These are phyloP conservation scores for Colletotrichum costaricense DNA, from an alignment of 2,329 filamentous ascomycete genomes.

Conservation along the genomic window DNA sequence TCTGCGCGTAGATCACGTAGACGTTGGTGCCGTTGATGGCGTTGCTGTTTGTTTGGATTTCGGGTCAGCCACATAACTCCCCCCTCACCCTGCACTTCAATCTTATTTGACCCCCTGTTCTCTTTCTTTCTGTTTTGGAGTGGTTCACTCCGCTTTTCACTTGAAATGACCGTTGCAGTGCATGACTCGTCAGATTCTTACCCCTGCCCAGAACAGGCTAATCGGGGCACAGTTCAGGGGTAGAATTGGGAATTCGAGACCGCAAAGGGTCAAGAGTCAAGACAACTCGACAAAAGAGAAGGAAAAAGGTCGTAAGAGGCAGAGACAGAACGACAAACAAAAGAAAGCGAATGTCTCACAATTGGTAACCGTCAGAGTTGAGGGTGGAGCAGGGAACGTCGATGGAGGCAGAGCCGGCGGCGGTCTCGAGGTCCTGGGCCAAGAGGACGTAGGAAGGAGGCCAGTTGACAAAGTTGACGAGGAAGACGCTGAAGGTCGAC, in stretches of 20 bases:
- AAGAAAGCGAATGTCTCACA: slow-evolving; percentile 35
- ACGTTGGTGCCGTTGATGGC: slow-evolving; percentile 58
- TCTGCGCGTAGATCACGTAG: slow-evolving; percentile 56
- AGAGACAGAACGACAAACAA: slow-evolving; percentile 34
- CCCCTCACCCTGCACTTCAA: background rate
- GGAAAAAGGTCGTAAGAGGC: background rate
- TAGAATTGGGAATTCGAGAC: background rate
- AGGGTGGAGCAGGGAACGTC: slow-evolving; percentile 50
- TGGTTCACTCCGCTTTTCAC: slow-evolving; percentile 18
- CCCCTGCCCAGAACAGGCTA: background rate
- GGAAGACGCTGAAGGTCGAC: slow-evolving; percentile 50
- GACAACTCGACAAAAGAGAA: background rate
- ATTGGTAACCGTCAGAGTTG: slow-evolving; percentile 52
- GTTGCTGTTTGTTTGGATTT: slow-evolving; percentile 39
- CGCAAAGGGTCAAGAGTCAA: background rate
- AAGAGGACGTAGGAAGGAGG: slow-evolving; percentile 52
- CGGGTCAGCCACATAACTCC: background rate
- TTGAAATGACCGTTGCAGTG: background rate
- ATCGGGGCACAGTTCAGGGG: background rate
- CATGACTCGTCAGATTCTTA: background rate
- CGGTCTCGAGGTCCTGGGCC: slow-evolving; percentile 48
- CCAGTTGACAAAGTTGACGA: slow-evolving; percentile 58
- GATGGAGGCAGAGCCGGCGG: slow-evolving; percentile 45
- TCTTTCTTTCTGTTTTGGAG: background rate
- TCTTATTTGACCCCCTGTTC: background rate